phyloP scores from a whole-genome alignment of 1,284 basidiomycete species.

The Caloboletus firmus region DNA sequence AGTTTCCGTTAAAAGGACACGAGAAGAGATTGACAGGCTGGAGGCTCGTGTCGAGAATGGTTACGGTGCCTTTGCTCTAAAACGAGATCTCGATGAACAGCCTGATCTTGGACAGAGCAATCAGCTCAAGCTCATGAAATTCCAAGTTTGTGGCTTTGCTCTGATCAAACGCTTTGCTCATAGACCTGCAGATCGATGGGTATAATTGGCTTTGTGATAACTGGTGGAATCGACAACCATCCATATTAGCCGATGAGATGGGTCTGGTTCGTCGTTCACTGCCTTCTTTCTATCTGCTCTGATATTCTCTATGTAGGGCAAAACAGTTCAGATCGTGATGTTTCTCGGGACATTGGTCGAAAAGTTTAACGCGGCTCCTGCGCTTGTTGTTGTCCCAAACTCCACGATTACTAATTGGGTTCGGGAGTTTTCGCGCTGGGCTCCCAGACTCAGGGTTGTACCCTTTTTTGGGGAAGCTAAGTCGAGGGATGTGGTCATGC shows the following conservation, averaged over 20 bases:
- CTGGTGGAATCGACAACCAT: constrained; percentile 85
- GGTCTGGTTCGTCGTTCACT: constrained; percentile 59
- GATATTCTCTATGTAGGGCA: constrained; percentile 55
- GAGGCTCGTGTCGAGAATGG: constrained; percentile 50
- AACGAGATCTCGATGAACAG: constrained; percentile 45
- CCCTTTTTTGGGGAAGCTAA: constrained; percentile 81
- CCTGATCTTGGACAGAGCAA: constrained; percentile 64
- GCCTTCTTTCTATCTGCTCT: background rate
- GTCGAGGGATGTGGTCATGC: constrained; percentile 77
- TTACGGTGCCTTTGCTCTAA: constrained; percentile 48
- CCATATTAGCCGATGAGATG: constrained; percentile 99
- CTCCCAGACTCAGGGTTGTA: constrained; percentile 76
- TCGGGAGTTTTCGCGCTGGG: constrained; percentile 91
- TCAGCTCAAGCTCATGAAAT: constrained; percentile 75
- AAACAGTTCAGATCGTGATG: constrained; percentile 90
- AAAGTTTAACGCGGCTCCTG: constrained; percentile 67
- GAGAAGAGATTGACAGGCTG: constrained; percentile 39
- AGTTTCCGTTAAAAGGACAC: constrained; percentile 58
- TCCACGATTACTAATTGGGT: constrained; percentile 89
- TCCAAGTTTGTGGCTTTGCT: constrained; percentile 56
- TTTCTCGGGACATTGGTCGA: constrained; percentile 79
- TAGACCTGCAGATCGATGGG: constrained; percentile 68
- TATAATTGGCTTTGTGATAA: constrained; percentile 92
- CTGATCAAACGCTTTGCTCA: constrained; percentile 8
- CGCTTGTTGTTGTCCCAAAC: constrained; percentile 91